These are phyloP conservation scores for Beauveria sp. DNA, from an alignment of 2,329 filamentous ascomycete genomes.

Conservation along the genomic window DNA sequence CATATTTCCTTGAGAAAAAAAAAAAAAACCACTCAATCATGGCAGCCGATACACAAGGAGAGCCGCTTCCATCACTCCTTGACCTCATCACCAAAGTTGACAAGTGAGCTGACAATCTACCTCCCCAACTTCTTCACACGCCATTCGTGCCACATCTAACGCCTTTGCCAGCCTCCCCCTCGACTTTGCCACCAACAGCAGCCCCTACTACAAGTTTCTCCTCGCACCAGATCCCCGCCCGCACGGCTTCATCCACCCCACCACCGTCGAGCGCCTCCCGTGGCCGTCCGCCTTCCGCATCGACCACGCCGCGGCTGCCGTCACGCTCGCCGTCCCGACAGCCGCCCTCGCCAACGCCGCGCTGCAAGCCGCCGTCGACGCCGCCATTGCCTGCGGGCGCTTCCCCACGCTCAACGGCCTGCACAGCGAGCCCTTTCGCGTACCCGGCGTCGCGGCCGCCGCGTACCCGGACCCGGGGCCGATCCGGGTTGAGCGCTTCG, in stretches of 20 bases:
- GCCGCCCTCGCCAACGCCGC: slow-evolving; percentile 27
- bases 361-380: slow-evolving; percentile 31
- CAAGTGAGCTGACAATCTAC: slow-evolving; percentile 26
- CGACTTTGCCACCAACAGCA: slow-evolving; percentile 29
- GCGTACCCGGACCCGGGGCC: slow-evolving; percentile 17
- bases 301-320: slow-evolving; percentile 22
- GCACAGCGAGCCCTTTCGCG: slow-evolving; percentile 36
- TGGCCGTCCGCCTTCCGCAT: slow-evolving; percentile 35
- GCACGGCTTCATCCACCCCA: slow-evolving; percentile 43
- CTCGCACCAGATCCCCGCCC: slow-evolving; percentile 36
- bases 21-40: background rate
- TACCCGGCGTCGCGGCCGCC: slow-evolving; percentile 25
- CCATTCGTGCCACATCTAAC: slow-evolving; percentile 12
- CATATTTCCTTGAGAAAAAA: too few species aligned
- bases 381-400: slow-evolving; percentile 20
- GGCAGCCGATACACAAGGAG: background rate
- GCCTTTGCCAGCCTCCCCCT: slow-evolving; percentile 36
- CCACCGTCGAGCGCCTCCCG: slow-evolving; percentile 38
- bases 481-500: slow-evolving; percentile 51
- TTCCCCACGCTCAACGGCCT: slow-evolving; percentile 31
- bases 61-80: slow-evolving; percentile 4
- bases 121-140: background rate
- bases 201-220: slow-evolving; percentile 37
- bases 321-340: slow-evolving; percentile 25
- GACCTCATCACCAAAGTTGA: slow-evolving; percentile 22